Evolutionary conservation across 192 early-diverging fungal species (phyloP).

Genomic region (Umbelopsis isabellina): DNA sequence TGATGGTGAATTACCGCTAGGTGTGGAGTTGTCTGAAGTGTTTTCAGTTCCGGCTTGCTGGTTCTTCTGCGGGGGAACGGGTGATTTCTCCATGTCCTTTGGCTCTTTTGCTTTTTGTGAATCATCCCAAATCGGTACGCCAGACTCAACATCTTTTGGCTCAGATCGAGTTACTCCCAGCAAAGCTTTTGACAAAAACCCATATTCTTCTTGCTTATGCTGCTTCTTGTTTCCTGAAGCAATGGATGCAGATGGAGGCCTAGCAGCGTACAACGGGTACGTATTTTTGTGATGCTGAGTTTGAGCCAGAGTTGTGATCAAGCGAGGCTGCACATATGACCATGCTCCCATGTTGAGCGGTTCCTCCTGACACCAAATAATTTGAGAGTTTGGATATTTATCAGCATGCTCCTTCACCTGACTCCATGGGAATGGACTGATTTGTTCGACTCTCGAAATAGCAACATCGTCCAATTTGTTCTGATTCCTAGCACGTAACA

Average conservation of each 20-base stretch:
- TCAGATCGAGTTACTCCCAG: constrained; percentile 64
- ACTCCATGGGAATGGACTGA: constrained; percentile 95
- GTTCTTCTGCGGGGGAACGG: background rate
- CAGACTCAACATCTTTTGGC: constrained; percentile 67
- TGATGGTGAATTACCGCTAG: background rate
- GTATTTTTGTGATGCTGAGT: constrained; percentile 69
- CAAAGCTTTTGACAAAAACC: constrained; percentile 70
- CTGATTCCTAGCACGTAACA: constrained; percentile 82
- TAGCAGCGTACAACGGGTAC: constrained; percentile 65
- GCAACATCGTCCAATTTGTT: constrained; percentile 90
- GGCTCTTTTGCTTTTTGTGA: background rate
- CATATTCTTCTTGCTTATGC: constrained; percentile 83
- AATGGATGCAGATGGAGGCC: constrained; percentile 84
- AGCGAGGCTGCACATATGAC: constrained; percentile 84
- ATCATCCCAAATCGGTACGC: constrained; percentile 67
- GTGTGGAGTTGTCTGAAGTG: background rate
- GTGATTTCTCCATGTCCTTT: background rate
- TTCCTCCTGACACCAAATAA: constrained; percentile 98
- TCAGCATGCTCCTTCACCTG: constrained; percentile 82
- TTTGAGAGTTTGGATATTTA: constrained; percentile 89
- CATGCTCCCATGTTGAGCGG: constrained; percentile 93
- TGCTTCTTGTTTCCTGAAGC: constrained; percentile 96
- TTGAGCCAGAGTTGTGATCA: constrained; percentile 78
- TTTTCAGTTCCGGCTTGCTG: background rate
- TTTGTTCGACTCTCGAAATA: constrained; percentile 93